phyloP scores from a whole-genome alignment of 1,284 basidiomycete genomes.

The Irpex rosettiformis region DNA sequence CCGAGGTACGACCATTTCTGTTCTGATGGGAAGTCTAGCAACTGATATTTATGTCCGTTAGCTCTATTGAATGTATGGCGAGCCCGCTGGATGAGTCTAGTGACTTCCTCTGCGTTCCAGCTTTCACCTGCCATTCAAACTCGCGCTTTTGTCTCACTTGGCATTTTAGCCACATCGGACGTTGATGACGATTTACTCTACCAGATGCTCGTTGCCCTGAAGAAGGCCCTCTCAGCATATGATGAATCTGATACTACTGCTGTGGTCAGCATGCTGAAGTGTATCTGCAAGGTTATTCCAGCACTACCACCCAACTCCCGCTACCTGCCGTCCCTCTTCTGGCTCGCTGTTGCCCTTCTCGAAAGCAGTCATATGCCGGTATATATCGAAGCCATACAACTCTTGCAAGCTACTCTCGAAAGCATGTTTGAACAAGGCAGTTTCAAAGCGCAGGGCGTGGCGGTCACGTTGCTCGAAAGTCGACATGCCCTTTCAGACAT shows the following conservation, averaged over 20 bases:
- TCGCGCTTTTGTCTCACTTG: constrained; percentile 84
- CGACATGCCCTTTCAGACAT: constrained; percentile 67
- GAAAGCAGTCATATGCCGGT: constrained; percentile 74
- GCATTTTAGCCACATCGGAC: constrained; percentile 73
- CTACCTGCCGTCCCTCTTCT: constrained; percentile 76
- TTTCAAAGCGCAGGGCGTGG: constrained; percentile 53
- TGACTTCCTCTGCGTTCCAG: constrained; percentile 93
- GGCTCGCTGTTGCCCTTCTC: constrained; percentile 81
- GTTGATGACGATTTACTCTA: constrained; percentile 88
- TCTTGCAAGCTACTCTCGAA: constrained; percentile 67
- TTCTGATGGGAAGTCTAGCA: neutral
- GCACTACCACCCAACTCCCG: constrained; percentile 66
- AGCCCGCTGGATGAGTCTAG: constrained; percentile 89
- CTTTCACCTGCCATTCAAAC: constrained; percentile 88
- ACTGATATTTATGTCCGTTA: constrained; percentile 26
- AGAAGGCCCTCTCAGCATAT: constrained; percentile 58
- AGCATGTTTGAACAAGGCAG: constrained; percentile 59
- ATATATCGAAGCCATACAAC: constrained; percentile 65
- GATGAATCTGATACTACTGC: constrained; percentile 72
- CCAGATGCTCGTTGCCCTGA: constrained; percentile 83
- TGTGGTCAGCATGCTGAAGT: constrained; percentile 84
- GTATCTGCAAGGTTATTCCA: constrained; percentile 75
- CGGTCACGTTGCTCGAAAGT: constrained; percentile 60
- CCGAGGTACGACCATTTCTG: constrained; percentile 47
- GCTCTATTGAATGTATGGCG: constrained; percentile 91